Conservation (phyloP, 2,329 filamentous ascomycete genomes). For the Hirsutella rhossiliensis region DNA sequence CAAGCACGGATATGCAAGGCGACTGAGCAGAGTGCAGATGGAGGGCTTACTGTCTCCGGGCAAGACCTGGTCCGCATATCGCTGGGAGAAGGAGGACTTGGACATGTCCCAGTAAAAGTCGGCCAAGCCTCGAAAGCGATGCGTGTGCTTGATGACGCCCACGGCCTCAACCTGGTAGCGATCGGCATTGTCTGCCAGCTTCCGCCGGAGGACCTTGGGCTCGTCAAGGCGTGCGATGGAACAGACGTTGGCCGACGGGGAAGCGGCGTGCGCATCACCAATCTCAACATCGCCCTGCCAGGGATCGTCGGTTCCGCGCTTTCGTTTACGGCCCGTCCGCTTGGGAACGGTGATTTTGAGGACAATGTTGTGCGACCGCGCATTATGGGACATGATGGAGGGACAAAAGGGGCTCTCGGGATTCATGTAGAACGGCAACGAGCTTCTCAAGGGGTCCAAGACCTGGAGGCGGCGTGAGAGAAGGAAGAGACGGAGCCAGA, state of each 20-base stretch:
- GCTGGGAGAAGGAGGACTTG: conserved; percentile 55
- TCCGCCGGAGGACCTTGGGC: conserved; percentile 44
- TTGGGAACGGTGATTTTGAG: conserved; percentile 80
- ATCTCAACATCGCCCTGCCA: conserved; percentile 37
- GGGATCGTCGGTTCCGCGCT: conserved; percentile 59
- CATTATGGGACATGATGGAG: conserved; percentile 65
- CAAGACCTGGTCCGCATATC: conserved; percentile 59
- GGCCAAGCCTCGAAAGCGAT: conserved; percentile 77
- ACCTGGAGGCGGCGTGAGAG: conserved; percentile 18
- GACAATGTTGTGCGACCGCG: conserved; percentile 69
- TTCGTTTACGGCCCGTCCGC: conserved; percentile 75
- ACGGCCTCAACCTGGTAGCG: conserved; percentile 58
- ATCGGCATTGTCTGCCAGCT: conserved; percentile 57
- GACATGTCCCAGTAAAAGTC: conserved; percentile 76
- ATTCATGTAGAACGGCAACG: conserved; percentile 61
- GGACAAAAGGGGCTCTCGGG: conserved; percentile 70
- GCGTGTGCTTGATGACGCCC: conserved; percentile 64
- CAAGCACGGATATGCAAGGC: too few species aligned
- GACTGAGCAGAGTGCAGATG: too few species aligned
- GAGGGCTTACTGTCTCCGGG: conserved; percentile 52
- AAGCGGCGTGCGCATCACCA: conserved; percentile 10
- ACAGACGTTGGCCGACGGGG: conserved; percentile 14
- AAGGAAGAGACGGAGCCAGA: background rate
- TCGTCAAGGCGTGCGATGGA: conserved; percentile 38
- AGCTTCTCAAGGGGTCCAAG: conserved; percentile 34